Evolutionary conservation across 2,329 filamentous ascomycete genomes (phyloP).

Genomic region (Ceratocystis colombiana): DNA sequence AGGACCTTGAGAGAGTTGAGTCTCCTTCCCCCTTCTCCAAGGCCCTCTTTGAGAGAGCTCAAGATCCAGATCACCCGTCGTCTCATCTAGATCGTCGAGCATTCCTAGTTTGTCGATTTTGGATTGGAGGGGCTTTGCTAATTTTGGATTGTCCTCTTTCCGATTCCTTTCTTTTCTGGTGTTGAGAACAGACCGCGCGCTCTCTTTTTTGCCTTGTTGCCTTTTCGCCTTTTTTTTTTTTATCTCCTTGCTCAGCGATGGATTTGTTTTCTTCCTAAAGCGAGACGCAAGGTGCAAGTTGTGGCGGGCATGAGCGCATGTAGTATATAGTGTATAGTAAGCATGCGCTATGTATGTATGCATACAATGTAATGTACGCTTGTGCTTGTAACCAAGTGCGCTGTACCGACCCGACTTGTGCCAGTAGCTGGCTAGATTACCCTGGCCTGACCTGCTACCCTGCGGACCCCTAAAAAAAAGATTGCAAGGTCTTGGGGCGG

Average conservation of each 20-base stretch:
- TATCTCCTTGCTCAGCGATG: neutral
- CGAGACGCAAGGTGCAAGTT: constrained; percentile 13
- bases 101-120: neutral
- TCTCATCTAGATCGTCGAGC: constrained; percentile 12
- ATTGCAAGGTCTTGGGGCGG: constrained; percentile 9
- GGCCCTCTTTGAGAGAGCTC: neutral
- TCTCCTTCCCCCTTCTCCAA: no score
- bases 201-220: neutral
- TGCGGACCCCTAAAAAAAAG: neutral
- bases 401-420: neutral
- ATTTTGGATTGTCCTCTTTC: neutral
- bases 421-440: no score
- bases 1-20: neutral
- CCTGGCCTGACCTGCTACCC: no score
- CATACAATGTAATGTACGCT: neutral
- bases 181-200: neutral
- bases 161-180: neutral
- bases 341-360: no score
- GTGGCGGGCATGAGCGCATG: neutral
- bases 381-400: neutral
- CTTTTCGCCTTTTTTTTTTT: no score
- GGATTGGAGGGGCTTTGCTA: constrained; percentile 12
- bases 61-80: constrained; percentile 9
- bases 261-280: constrained; percentile 8
- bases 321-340: neutral